A percentile compares a stretch with the other conserved stretches of the same genome.
Evolutionary conservation across 106 monocot genomes (phyloP).

Genomic region (Dioscorea zingiberensis): DNA sequence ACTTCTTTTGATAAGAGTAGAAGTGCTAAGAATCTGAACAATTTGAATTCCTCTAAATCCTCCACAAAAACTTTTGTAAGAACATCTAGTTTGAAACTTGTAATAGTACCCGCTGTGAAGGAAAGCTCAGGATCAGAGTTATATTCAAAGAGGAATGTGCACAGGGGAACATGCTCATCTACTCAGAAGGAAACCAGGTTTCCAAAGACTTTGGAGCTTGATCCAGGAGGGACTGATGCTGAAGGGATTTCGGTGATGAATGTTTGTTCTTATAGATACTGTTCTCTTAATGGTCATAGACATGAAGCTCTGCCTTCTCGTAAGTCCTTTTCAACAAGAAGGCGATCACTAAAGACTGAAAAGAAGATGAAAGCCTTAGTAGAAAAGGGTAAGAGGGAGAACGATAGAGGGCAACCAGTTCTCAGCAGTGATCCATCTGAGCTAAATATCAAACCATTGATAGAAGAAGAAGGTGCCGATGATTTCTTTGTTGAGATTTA

Average conservation of each 20-base stretch:
- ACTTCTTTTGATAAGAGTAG: too few relatives aligned
- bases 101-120: slow-evolving; percentile 28
- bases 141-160: slow-evolving; percentile 5
- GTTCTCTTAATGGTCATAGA: slow-evolving; percentile 55
- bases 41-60: slow-evolving; percentile 9
- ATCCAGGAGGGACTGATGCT: slow-evolving; percentile 23
- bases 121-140: slow-evolving; percentile 19
- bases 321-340: slow-evolving; percentile 27
- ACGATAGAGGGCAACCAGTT: slow-evolving; percentile 7
- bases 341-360: slow-evolving; percentile 40
- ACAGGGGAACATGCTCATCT: slow-evolving; percentile 55
- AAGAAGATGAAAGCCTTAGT: too few relatives aligned
- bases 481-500: slow-evolving; percentile 62
- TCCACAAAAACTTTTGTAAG: slow-evolving; percentile 15
- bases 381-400: slow-evolving; percentile 35
- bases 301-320: slow-evolving; percentile 31
- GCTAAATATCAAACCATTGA: background rate
- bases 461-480: slow-evolving; percentile 23
- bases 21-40: too few relatives aligned
- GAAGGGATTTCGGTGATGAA: slow-evolving; percentile 31
- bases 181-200: slow-evolving; percentile 62
- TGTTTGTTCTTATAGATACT: slow-evolving; percentile 59
- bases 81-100: slow-evolving; percentile 27
- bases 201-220: slow-evolving; percentile 47
- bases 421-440: background rate